These are phyloP conservation scores for Symbiodinium natans DNA, from an alignment of 73 alveolate species.

Conservation along the genomic window DNA sequence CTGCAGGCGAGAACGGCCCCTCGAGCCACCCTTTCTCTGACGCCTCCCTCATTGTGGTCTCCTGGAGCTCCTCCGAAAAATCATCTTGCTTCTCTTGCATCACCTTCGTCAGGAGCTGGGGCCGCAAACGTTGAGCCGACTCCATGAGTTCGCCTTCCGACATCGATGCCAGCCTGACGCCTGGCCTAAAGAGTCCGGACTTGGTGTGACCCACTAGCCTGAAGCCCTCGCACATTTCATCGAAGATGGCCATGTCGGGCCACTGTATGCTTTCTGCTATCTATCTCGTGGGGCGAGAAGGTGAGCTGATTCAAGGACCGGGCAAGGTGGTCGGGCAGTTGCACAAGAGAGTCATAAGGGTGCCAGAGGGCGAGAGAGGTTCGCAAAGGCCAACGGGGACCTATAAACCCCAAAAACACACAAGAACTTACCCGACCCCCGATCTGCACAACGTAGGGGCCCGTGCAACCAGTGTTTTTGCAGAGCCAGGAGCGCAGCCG, in stretches of 20 bases:
- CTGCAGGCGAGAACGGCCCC: background rate
- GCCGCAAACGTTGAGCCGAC: background rate
- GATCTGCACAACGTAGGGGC: background rate
- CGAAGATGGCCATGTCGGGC: background rate
- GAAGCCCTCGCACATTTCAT: background rate
- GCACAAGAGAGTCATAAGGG: background rate
- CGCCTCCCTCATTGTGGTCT: background rate
- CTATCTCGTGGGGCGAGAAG: background rate
- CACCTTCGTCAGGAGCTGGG: background rate
- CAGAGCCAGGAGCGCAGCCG: background rate
- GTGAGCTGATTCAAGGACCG: background rate
- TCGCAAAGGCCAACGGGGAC: background rate
- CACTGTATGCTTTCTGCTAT: background rate
- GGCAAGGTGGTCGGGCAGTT: background rate
- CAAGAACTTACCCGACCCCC: background rate
- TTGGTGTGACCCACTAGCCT: background rate
- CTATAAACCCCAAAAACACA: slow-evolving; percentile 5
- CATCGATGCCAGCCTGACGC: background rate
- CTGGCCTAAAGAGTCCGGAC: background rate
- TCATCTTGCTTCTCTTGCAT: background rate
- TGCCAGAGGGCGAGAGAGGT: background rate
- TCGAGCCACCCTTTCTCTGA: background rate
- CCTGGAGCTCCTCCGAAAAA: background rate
- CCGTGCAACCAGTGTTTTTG: background rate
- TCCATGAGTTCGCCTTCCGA: background rate